phyloP scores from a whole-genome alignment of 2,329 filamentous ascomycete genomes.

The Grosmannia clavigera region DNA sequence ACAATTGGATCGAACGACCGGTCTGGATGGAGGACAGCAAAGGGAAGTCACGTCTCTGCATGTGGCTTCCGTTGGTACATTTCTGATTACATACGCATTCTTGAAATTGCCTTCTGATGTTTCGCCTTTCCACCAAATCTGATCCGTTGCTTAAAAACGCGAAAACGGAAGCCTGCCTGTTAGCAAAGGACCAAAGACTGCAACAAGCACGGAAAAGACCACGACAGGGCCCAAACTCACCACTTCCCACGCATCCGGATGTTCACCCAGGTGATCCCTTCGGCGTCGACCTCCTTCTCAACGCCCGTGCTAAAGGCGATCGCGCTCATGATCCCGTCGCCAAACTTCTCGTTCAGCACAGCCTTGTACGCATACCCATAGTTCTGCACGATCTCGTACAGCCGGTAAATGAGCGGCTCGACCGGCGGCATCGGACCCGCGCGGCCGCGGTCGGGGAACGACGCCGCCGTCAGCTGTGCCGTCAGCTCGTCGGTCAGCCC shows the following conservation, averaged over 20 bases:
- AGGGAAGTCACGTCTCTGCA: not conserved
- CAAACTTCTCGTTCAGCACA: conserved; percentile 88
- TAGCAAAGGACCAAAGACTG: not conserved
- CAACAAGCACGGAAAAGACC: not conserved
- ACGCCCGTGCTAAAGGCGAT: conserved; percentile 85
- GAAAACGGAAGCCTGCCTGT: conserved; percentile 22
- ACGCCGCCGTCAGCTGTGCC: conserved; percentile 34
- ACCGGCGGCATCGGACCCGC: conserved; percentile 72
- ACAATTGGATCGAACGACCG: too few species aligned
- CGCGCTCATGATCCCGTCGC: conserved; percentile 92
- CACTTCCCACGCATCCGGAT: conserved; percentile 78
- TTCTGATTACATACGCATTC: not conserved
- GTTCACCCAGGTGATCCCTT: conserved; percentile 70
- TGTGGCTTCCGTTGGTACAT: not conserved
- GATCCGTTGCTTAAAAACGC: conserved; percentile 17
- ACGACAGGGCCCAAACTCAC: conserved; percentile 31
- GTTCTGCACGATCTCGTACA: conserved; percentile 94
- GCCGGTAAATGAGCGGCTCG: conserved; percentile 76
- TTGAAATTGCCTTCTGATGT: not conserved
- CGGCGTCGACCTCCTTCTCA: conserved; percentile 82
- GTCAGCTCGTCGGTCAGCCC: conserved; percentile 41
- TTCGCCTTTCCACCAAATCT: not conserved
- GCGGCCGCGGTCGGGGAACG: conserved; percentile 67
- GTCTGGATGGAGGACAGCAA: not conserved
- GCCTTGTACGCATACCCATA: conserved; percentile 96